These are phyloP conservation scores for Melanomma pulvis-pyrius DNA, from an alignment of 495 filamentous ascomycete species.

Conservation along the genomic window DNA sequence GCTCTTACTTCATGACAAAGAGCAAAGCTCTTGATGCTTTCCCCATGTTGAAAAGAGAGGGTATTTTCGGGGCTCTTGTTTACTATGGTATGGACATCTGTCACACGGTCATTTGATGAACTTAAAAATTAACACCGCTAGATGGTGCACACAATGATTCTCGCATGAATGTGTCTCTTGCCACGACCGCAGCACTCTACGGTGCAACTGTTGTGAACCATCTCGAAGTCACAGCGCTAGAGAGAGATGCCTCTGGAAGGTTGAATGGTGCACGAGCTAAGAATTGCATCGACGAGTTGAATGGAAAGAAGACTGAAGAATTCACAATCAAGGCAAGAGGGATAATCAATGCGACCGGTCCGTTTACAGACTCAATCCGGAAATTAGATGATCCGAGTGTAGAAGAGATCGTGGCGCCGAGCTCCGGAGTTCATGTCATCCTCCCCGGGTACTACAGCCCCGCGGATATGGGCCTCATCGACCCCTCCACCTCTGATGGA, in stretches of 20 bases:
- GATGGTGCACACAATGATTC: conserved; percentile 99
- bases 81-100: conserved; percentile 73
- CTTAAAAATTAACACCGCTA: conserved; percentile 38
- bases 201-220: conserved; percentile 93
- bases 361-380: conserved; percentile 90
- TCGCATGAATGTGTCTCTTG: conserved; percentile 95
- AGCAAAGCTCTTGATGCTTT: conserved; percentile 95
- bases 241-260: conserved; percentile 77
- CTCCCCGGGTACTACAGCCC: conserved; percentile 95
- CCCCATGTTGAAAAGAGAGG: conserved; percentile 91
- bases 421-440: conserved; percentile 92
- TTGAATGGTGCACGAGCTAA: conserved; percentile 78
- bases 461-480: conserved; percentile 93
- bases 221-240: conserved; percentile 80
- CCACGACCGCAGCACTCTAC: conserved; percentile 93
- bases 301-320: conserved; percentile 58
- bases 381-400: conserved; percentile 80
- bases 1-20: conserved; percentile 92
- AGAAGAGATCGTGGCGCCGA: conserved; percentile 89
- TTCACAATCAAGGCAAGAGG: conserved; percentile 82
- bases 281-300: conserved; percentile 67
- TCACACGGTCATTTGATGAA: background rate
- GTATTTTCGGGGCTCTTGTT: conserved; percentile 85
- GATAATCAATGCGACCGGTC: conserved; percentile 95
- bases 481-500: conserved; percentile 91